Evolutionary conservation across 2,329 filamentous ascomycete species (phyloP).

Genomic region (Botrytis paeoniae): DNA sequence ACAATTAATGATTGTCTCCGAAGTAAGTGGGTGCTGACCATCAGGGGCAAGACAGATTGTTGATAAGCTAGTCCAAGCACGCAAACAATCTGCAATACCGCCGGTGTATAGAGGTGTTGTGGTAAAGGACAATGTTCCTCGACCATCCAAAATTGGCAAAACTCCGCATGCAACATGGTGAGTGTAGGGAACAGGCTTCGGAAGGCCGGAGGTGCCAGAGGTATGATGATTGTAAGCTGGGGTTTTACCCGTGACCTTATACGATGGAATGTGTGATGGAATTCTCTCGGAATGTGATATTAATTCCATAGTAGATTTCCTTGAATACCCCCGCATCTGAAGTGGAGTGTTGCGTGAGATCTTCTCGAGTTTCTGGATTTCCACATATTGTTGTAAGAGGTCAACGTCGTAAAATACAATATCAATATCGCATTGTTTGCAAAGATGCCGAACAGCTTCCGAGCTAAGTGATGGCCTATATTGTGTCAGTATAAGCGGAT

Average conservation of each 20-base stretch:
- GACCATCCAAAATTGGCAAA: constrained; percentile 43
- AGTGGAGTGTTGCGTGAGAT: background rate
- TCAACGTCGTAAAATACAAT: background rate
- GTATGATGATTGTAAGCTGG: constrained; percentile 45
- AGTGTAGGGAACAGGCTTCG: constrained; percentile 60
- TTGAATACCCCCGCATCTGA: background rate
- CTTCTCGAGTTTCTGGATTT: background rate
- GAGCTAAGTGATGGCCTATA: constrained; percentile 3
- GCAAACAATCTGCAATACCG: constrained; percentile 59
- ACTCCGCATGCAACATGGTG: constrained; percentile 55
- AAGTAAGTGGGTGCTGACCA: constrained; percentile 42
- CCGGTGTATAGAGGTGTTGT: constrained; percentile 66
- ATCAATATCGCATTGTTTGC: constrained; percentile 5
- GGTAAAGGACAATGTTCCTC: constrained; percentile 53
- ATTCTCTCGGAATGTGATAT: background rate
- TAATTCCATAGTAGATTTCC: background rate
- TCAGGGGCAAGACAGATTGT: constrained; percentile 62
- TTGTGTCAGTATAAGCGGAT: background rate
- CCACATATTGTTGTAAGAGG: background rate
- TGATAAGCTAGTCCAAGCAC: constrained; percentile 58
- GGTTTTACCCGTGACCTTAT: too few species aligned
- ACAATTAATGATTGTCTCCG: constrained; percentile 4
- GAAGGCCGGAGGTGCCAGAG: constrained; percentile 62
- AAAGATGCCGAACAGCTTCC: background rate
- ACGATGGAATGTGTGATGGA: background rate